phyloP scores from a whole-genome alignment of 2,329 filamentous ascomycete species.

The Amylocarpus encephaloides region DNA sequence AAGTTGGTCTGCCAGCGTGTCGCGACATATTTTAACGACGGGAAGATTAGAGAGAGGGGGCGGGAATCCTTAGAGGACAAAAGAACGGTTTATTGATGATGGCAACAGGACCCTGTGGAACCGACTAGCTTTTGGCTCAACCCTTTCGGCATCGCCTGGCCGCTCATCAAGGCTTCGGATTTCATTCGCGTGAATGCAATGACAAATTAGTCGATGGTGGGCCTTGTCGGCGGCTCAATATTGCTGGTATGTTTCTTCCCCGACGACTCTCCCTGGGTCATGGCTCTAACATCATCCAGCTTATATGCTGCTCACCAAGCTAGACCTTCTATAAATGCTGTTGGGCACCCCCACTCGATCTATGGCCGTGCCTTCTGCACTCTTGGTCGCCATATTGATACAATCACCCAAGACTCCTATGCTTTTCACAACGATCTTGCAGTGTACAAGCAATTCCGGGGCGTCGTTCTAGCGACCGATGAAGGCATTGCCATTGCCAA shows the following conservation, averaged over 20 bases:
- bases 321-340: constrained; percentile 51
- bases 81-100: background rate
- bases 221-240: constrained; percentile 27
- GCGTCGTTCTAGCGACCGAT: constrained; percentile 46
- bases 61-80: background rate
- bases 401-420: constrained; percentile 52
- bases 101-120: constrained; percentile 30
- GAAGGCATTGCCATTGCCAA: constrained; percentile 44
- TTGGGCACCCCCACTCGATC: constrained; percentile 52
- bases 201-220: constrained; percentile 61
- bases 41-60: background rate
- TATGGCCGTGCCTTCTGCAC: constrained; percentile 57
- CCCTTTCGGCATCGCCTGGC: constrained; percentile 32
- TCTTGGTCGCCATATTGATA: constrained; percentile 52
- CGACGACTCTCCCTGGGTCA: background rate
- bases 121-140: constrained; percentile 32
- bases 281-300: constrained; percentile 28
- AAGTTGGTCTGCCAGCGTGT: background rate
- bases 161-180: constrained; percentile 52
- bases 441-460: constrained; percentile 40
- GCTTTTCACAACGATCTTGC: constrained; percentile 42
- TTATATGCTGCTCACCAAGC: constrained; percentile 52
- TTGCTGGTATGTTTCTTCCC: constrained; percentile 21
- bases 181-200: constrained; percentile 59
- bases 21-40: background rate